Conservation (phyloP, 352 stramenopile species). For the Phytophthora pini region DNA sequence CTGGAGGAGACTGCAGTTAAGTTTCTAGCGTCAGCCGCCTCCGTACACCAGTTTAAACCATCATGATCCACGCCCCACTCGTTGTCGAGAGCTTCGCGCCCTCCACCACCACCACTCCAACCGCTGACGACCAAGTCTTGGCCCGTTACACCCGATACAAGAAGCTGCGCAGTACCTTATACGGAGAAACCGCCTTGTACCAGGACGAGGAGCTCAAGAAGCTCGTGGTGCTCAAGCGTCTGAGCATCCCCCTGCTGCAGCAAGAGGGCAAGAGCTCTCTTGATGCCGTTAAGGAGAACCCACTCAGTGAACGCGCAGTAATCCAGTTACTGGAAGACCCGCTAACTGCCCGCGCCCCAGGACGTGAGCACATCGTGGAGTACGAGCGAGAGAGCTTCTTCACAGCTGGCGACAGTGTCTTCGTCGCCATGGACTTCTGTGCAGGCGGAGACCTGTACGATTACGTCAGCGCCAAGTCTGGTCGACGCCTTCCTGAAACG, state of each 20-base stretch:
- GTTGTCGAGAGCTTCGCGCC: conserved; percentile 21
- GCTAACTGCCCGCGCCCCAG: conserved; percentile 23
- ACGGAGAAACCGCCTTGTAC: conserved; percentile 65
- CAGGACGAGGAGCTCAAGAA: conserved; percentile 45
- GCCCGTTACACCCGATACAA: conserved; percentile 49
- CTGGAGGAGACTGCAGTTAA: conserved; percentile 25
- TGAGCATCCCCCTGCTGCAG: conserved; percentile 46
- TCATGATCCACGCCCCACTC: conserved; percentile 35
- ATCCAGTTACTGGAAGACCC: conserved; percentile 53
- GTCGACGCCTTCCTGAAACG: conserved; percentile 37
- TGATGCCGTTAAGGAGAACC: conserved; percentile 49
- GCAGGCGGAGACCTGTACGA: conserved; percentile 69
- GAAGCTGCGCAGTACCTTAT: conserved; percentile 58
- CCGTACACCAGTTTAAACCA: background rate
- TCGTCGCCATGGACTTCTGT: conserved; percentile 75
- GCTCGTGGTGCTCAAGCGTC: conserved; percentile 66
- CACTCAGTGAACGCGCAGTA: conserved; percentile 56
- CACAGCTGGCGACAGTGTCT: conserved; percentile 46
- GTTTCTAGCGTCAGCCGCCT: conserved; percentile 11
- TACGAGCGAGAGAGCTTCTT: conserved; percentile 59
- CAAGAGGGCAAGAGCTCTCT: conserved; percentile 32
- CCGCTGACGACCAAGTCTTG: conserved; percentile 15
- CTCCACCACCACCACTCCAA: conserved; percentile 1
- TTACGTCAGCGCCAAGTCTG: conserved; percentile 44
- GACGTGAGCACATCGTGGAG: conserved; percentile 50